These are phyloP conservation scores for Priceomyces melissophilus DNA, from an alignment of 805 yeast species.

Conservation along the genomic window DNA sequence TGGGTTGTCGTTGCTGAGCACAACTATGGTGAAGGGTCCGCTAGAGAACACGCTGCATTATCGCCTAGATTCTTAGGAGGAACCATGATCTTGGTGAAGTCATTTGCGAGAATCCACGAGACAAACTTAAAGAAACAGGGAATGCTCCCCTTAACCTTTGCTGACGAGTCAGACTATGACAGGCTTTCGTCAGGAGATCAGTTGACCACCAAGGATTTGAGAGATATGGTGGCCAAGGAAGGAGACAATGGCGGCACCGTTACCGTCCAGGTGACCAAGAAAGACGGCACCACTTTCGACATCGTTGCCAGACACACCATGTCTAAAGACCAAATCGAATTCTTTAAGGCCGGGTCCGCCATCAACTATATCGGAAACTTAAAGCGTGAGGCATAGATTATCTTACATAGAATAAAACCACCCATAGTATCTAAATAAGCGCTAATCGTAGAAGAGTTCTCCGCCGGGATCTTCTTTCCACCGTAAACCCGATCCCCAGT, in stretches of 20 bases:
- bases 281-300: slow-evolving; percentile 63
- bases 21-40: slow-evolving; percentile 98
- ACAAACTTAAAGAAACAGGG: slow-evolving; percentile 98
- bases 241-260: slow-evolving; percentile 88
- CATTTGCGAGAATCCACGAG: slow-evolving; percentile 98
- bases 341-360: slow-evolving; percentile 97
- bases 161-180: slow-evolving; percentile 86
- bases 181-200: slow-evolving; percentile 71
- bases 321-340: slow-evolving; percentile 94
- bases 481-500: too few relatives aligned
- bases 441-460: background rate
- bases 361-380: slow-evolving; percentile 81
- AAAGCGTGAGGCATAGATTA: slow-evolving; percentile 6
- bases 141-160: slow-evolving; percentile 91
- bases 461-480: too few relatives aligned
- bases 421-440: too few relatives aligned
- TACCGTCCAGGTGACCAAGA: slow-evolving; percentile 69
- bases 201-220: slow-evolving; percentile 68
- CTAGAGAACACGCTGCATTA: slow-evolving; percentile 97
- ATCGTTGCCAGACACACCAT: slow-evolving; percentile 88
- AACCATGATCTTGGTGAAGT: slow-evolving; percentile 78
- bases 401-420: too few relatives aligned
- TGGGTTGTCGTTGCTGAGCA: slow-evolving; percentile 98
- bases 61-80: slow-evolving; percentile 96
- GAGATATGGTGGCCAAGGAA: slow-evolving; percentile 70